A percentile compares a stretch with the other conserved stretches of the same genome.
Conservation (phyloP, 495 filamentous ascomycete genomes). For the Apiosordaria backusii region DNA sequence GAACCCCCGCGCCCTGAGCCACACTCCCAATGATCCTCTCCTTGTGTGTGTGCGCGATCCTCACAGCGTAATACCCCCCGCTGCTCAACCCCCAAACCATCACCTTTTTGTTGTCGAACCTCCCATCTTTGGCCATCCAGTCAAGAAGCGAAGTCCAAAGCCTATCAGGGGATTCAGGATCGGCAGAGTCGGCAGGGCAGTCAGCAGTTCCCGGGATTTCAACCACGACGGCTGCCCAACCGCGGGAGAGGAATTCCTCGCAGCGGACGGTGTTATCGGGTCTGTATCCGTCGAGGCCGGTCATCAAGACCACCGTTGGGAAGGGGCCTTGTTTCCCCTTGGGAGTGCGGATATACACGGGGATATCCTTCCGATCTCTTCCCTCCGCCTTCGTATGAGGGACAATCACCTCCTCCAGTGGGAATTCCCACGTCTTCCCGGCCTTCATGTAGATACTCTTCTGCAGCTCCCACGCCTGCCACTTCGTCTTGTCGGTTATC, state of each 20-base stretch:
- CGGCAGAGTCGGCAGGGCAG: constrained; percentile 59
- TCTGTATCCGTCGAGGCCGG: constrained; percentile 74
- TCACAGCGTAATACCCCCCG: constrained; percentile 74
- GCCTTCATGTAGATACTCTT: constrained; percentile 64
- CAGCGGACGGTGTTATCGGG: constrained; percentile 72
- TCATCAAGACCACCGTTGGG: constrained; percentile 67
- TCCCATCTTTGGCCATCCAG: constrained; percentile 56
- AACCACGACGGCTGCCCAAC: constrained; percentile 58
- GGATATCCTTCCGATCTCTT: constrained; percentile 55
- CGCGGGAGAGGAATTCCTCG: constrained; percentile 60
- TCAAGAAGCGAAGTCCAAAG: constrained; percentile 64
- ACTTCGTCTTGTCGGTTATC: constrained; percentile 47
- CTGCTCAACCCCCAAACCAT: constrained; percentile 69
- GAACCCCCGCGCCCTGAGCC: constrained; percentile 69
- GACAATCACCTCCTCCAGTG: constrained; percentile 56
- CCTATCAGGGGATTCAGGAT: constrained; percentile 48
- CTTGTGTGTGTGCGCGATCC: constrained; percentile 68
- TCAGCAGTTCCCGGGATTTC: constrained; percentile 83
- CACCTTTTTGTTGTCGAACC: constrained; percentile 61
- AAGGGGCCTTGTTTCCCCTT: constrained; percentile 34
- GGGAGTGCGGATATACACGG: constrained; percentile 63
- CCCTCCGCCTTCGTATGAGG: constrained; percentile 48
- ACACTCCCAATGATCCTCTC: constrained; percentile 56
- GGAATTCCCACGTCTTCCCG: constrained; percentile 52
- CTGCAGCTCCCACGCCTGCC: constrained; percentile 62